phyloP scores from a whole-genome alignment of 1,284 basidiomycete genomes.

The Crucibulum parvulum region DNA sequence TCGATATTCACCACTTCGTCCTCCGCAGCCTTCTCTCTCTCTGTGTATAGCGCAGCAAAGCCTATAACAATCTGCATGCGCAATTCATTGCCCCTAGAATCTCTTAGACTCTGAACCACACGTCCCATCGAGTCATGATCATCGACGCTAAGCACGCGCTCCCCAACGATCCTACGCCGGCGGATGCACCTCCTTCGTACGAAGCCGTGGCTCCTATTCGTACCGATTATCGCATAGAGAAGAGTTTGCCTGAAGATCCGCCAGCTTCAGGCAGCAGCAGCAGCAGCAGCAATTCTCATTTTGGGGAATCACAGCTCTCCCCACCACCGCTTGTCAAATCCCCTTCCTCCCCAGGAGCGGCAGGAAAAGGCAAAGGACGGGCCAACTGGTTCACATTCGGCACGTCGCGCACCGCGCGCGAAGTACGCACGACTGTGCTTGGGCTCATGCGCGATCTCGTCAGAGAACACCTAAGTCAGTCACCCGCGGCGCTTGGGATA shows the following conservation, averaged over 20 bases:
- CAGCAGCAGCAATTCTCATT: no score
- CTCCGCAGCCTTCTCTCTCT: no score
- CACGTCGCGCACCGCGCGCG: slow-evolving; percentile 44
- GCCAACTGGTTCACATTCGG: slow-evolving; percentile 35
- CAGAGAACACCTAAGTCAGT: slow-evolving; percentile 31
- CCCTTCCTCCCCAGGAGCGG: slow-evolving; percentile 19
- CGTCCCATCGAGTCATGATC: slow-evolving; percentile 18
- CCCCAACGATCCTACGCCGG: slow-evolving; percentile 29
- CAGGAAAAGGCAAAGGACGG: slow-evolving; percentile 34
- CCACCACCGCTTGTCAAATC: slow-evolving; percentile 9
- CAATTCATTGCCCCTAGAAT: no score
- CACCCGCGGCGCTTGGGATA: slow-evolving; percentile 36
- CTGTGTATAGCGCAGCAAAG: no score
- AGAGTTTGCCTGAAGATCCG: no score
- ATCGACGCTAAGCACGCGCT: slow-evolving; percentile 19
- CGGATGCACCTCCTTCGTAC: slow-evolving; percentile 36
- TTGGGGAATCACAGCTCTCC: slow-evolving; percentile 1
- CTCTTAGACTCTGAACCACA: no score
- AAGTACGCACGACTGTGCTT: slow-evolving; percentile 52
- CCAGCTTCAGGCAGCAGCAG: no score
- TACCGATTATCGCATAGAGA: slow-evolving; percentile 5
- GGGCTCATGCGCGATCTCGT: slow-evolving; percentile 57
- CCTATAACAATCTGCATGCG: no score
- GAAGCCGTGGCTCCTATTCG: slow-evolving; percentile 16
- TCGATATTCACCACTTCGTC: no score